These are phyloP conservation scores for Macrocybe gigantea DNA, from an alignment of 768 basidiomycete genomes.

Conservation along the genomic window DNA sequence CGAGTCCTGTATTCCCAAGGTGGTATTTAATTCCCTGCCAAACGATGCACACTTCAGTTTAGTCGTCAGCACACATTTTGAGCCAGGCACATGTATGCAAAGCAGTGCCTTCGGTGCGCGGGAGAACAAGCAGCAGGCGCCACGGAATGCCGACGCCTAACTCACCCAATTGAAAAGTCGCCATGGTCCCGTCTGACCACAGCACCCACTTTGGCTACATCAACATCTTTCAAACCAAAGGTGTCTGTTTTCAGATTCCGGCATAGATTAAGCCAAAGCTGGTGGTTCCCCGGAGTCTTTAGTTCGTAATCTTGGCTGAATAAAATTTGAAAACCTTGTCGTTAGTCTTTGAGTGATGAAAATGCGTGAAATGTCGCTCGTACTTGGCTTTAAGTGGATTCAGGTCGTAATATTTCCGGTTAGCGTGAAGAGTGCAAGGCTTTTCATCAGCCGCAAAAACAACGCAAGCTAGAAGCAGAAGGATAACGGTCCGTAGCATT, in stretches of 20 bases:
- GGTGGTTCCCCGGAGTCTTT: slow-evolving; percentile 37
- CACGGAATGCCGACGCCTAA: neutral
- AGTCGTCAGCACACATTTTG: too few species aligned
- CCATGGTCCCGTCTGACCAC: slow-evolving; percentile 57
- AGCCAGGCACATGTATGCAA: too few species aligned
- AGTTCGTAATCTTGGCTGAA: slow-evolving; percentile 62
- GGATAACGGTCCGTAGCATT: neutral
- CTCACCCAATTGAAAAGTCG: slow-evolving; percentile 71
- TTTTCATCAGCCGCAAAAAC: slow-evolving; percentile 34
- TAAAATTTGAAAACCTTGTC: slow-evolving; percentile 8
- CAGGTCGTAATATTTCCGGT: slow-evolving; percentile 62
- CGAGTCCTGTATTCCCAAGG: slow-evolving; percentile 46
- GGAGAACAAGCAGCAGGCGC: too few species aligned
- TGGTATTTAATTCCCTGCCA: slow-evolving; percentile 56
- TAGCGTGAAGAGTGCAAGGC: slow-evolving; percentile 54
- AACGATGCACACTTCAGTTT: neutral
- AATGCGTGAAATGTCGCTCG: slow-evolving; percentile 11
- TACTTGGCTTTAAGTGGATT: slow-evolving; percentile 57
- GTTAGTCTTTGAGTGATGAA: slow-evolving; percentile 2
- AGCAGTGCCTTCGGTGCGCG: too few species aligned
- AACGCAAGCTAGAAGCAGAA: slow-evolving; percentile 1
- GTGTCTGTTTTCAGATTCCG: slow-evolving; percentile 47
- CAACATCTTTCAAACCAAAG: slow-evolving; percentile 51
- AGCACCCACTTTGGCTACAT: slow-evolving; percentile 51
- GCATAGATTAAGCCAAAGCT: slow-evolving; percentile 62